Base-by-base conservation (phyloP, 1,139 yeast species). In the Suhomyces terraborum region DNA sequence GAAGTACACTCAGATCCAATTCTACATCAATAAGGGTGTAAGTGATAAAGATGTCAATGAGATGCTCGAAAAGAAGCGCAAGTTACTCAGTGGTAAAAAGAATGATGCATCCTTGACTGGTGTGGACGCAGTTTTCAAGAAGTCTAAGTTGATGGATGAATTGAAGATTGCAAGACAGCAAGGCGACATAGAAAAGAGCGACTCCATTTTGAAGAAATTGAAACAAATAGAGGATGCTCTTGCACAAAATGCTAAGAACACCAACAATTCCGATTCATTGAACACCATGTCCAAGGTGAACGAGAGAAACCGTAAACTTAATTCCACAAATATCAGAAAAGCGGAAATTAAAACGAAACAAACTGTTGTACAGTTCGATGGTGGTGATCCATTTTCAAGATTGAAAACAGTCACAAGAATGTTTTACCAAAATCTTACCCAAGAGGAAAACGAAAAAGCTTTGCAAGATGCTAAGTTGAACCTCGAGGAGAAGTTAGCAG, bases 361-460 rank as follows among this genome's bases (percentile, higher is more conserved):
- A 44, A 67, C 73, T 1, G 73, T 70, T 23, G 48, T 58, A 10
- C 59, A 58, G 17, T 59, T 56, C 32, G 73, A 76, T 40, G 82
- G 74, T 36, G 80, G 84, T 7, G 95, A 93, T 67, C 98, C 98
- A 24, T 93, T 93, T 63, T 82, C 88, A 48, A 79, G 98, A 61
- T 76, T 93, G 56, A 84, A 88, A 60, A 91, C 97, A 0, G 83
- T 81, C 46, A 87, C 97, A 0, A 79, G 87, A 56, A 82, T 88
- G 47, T 91, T 88, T 62, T 89, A 91, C 54, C 75, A 73, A 49
- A 76, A 71, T 46, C 58, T 73, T 44, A 66, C 68, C 23, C 69
- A 69, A 41, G 62, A 65, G 42, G 77, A 73, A 42, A 73, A 73
- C 52, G 73, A 69, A 48, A 68, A 65, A 58, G 78, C 78, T 1